A percentile compares a stretch with the other conserved stretches of the same genome.
These are phyloP conservation scores for Chalaropsis thielavioides DNA, from an alignment of 2,329 filamentous ascomycete species.

Conservation along the genomic window DNA sequence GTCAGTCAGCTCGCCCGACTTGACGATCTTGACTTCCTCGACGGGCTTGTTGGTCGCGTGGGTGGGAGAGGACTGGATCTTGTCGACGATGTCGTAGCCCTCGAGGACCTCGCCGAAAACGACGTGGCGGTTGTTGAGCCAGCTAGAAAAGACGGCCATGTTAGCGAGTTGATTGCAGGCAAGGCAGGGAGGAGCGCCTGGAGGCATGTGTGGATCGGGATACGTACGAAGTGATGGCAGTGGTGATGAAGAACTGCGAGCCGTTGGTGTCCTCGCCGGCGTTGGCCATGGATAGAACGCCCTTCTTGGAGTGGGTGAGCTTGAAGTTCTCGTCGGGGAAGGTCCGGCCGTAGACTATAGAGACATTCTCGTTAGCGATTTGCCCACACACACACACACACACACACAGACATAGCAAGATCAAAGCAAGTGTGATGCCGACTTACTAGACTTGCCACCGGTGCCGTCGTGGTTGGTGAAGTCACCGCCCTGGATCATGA, in stretches of 20 bases:
- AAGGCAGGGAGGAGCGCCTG: not conserved
- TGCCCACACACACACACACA: no score
- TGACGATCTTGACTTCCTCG: slow-evolving; percentile 58
- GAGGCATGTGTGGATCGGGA: not conserved
- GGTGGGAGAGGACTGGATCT: slow-evolving; percentile 61
- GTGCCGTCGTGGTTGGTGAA: slow-evolving; percentile 73
- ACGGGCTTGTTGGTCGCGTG: slow-evolving; percentile 51
- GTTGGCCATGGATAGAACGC: slow-evolving; percentile 74
- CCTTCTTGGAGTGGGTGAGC: slow-evolving; percentile 79
- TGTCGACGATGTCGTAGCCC: slow-evolving; percentile 66
- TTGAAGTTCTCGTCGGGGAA: slow-evolving; percentile 92
- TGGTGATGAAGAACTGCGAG: slow-evolving; percentile 86
- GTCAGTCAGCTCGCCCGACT: slow-evolving; percentile 63
- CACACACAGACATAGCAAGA: no score
- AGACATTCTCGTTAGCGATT: not conserved
- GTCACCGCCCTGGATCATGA: slow-evolving; percentile 88
- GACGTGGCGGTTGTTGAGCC: slow-evolving; percentile 73
- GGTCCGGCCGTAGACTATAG: slow-evolving; percentile 63
- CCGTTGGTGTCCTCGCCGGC: slow-evolving; percentile 75
- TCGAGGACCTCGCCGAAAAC: slow-evolving; percentile 82
- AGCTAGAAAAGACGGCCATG: slow-evolving; percentile 31
- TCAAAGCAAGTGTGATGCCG: not conserved
- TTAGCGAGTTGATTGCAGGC: not conserved
- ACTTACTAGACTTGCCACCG: slow-evolving; percentile 69
- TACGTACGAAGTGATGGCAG: slow-evolving; percentile 56